Percentiles rank a stretch among this genome's conserved stretches.
Conservation (phyloP, 1,284 basidiomycete genomes). For the Tilletia caries region DNA sequence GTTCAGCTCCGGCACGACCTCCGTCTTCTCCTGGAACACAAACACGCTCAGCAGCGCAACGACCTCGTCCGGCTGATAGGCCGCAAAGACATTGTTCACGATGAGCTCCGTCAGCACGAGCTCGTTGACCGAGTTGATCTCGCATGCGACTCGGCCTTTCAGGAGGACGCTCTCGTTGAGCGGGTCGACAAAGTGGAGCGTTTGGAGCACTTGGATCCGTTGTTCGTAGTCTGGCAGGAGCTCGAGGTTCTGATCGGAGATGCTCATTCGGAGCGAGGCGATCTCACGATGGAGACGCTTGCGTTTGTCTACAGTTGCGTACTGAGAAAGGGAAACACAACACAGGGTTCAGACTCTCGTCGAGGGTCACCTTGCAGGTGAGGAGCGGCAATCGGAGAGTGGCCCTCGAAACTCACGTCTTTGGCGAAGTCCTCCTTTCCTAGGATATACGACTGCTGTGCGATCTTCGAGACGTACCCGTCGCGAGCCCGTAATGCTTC, state of each 20-base stretch:
- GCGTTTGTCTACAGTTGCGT: slow-evolving; percentile 69
- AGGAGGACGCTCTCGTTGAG: slow-evolving; percentile 85
- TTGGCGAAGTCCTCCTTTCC: slow-evolving; percentile 17
- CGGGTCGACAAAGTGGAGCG: slow-evolving; percentile 60
- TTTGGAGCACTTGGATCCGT: slow-evolving; percentile 82
- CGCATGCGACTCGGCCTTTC: slow-evolving; percentile 96
- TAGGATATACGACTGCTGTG: slow-evolving; percentile 21
- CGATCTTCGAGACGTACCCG: slow-evolving; percentile 55
- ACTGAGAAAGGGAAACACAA: slow-evolving; percentile 59
- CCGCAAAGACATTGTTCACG: slow-evolving; percentile 85
- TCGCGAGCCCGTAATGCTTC: slow-evolving; percentile 70
- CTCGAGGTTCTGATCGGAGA: slow-evolving; percentile 84
- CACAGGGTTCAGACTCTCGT: not conserved
- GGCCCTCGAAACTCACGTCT: slow-evolving; percentile 15
- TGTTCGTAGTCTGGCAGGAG: slow-evolving; percentile 96
- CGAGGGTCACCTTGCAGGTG: no score
- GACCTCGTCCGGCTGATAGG: slow-evolving; percentile 88
- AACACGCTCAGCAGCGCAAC: slow-evolving; percentile 96
- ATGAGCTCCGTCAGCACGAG: slow-evolving; percentile 93
- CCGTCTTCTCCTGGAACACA: slow-evolving; percentile 95
- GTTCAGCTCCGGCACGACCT: slow-evolving; percentile 74
- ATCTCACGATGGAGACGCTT: slow-evolving; percentile 72
- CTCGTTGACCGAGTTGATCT: slow-evolving; percentile 90
- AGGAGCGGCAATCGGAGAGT: no score
- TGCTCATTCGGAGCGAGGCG: slow-evolving; percentile 49